Percentiles rank a stretch among this genome's conserved stretches.
Conservation (phyloP, 352 stramenopile species). For the Globisporangium apiculatum region DNA sequence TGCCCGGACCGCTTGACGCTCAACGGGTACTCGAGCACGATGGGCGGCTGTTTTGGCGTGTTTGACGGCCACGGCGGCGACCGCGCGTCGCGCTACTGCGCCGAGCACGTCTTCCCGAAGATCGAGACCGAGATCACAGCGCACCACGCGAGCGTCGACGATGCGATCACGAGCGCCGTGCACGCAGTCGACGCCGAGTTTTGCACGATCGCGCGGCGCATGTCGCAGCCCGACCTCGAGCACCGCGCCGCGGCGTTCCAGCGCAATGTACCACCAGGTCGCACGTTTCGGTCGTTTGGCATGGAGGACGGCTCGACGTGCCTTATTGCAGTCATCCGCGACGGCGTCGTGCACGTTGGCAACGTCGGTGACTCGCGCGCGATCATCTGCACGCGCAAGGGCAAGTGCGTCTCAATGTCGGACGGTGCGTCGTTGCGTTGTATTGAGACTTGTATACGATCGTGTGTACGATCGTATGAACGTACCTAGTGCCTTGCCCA, state of each 20-base stretch:
- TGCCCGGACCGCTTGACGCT: constrained; percentile 53
- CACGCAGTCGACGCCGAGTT: constrained; percentile 65
- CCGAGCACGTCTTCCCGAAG: constrained; percentile 60
- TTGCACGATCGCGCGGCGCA: constrained; percentile 43
- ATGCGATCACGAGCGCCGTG: constrained; percentile 52
- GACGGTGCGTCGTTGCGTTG: constrained; percentile 18
- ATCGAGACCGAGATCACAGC: constrained; percentile 46
- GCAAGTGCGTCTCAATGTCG: constrained; percentile 50
- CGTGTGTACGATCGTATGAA: too few species aligned
- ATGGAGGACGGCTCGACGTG: constrained; percentile 79
- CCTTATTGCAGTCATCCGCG: constrained; percentile 67
- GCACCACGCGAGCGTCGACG: constrained; percentile 27
- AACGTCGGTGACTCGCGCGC: constrained; percentile 83
- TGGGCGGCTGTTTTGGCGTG: constrained; percentile 69
- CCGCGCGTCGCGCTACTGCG: constrained; percentile 70
- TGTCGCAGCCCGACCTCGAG: constrained; percentile 23
- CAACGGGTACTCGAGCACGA: constrained; percentile 61
- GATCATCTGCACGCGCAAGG: constrained; percentile 51
- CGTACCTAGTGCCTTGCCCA: too few species aligned
- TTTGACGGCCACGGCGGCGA: constrained; percentile 82
- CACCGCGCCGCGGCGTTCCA: constrained; percentile 16
- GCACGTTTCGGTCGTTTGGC: constrained; percentile 30
- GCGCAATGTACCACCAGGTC: constrained; percentile 8
- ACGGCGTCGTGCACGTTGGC: constrained; percentile 59
- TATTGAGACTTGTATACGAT: neutral